These are phyloP conservation scores for Kodamaea fukazawae DNA, from an alignment of 805 yeast genomes.

Conservation along the genomic window DNA sequence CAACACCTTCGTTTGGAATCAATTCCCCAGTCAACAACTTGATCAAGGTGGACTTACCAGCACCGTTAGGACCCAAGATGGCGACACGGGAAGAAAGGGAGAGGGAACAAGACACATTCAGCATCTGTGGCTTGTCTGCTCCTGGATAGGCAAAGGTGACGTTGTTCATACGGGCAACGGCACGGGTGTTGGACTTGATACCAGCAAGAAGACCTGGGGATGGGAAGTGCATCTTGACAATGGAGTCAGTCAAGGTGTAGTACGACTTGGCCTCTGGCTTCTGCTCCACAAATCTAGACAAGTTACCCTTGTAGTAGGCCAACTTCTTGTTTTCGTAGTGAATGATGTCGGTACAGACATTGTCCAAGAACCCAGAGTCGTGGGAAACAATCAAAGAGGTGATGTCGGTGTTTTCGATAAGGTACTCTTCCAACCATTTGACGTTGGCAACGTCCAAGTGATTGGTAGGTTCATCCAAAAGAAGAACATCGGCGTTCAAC, in stretches of 20 bases:
- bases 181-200: constrained; percentile 89
- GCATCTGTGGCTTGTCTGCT: constrained; percentile 76
- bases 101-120: constrained; percentile 81
- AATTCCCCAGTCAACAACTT: constrained; percentile 91
- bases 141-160: constrained; percentile 92
- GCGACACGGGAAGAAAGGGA: constrained; percentile 97
- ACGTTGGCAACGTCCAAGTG: constrained; percentile 95
- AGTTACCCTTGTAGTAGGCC: constrained; percentile 93
- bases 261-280: constrained; percentile 96
- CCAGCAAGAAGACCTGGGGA: constrained; percentile 98
- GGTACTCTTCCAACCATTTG: constrained; percentile 88
- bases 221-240: constrained; percentile 96
- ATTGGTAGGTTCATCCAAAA: constrained; percentile 97
- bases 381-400: constrained; percentile 96
- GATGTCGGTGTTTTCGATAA: constrained; percentile 76
- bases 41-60: constrained; percentile 95
- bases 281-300: constrained; percentile 85
- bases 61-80: constrained; percentile 96
- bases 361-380: constrained; percentile 94
- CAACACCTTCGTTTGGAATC: constrained; percentile 81
- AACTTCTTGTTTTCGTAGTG: constrained; percentile 95
- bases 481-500: constrained; percentile 91
- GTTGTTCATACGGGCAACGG: constrained; percentile 83
- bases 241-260: constrained; percentile 88
- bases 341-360: constrained; percentile 93